Conservation (phyloP, 2,329 filamentous ascomycete genomes). For the Ophiostoma fasciatum region DNA sequence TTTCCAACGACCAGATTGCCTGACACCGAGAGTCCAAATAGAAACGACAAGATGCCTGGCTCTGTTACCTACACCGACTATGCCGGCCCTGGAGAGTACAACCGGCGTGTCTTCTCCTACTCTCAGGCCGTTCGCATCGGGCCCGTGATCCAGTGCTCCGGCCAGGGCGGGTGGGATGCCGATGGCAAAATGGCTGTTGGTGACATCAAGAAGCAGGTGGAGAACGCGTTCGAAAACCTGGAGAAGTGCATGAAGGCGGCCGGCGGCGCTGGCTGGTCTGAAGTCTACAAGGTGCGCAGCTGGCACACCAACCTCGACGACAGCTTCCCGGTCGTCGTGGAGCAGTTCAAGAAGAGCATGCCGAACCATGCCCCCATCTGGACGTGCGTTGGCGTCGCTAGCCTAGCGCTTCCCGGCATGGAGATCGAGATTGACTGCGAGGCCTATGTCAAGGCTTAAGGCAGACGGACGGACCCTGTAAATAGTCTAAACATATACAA, state of each 20-base stretch:
- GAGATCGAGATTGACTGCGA: constrained; percentile 38
- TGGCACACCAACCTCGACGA: constrained; percentile 23
- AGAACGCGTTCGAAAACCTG: constrained; percentile 37
- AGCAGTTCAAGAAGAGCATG: constrained; percentile 34
- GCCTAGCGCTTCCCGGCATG: constrained; percentile 35
- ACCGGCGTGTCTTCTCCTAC: constrained; percentile 21
- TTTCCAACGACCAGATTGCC: too few species aligned
- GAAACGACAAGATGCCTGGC: too few species aligned
- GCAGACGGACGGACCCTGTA: too few species aligned
- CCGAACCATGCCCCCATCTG: constrained; percentile 37
- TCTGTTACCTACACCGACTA: constrained; percentile 29
- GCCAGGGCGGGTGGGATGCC: constrained; percentile 22
- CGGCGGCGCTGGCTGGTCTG: constrained; percentile 22
- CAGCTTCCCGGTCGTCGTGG: constrained; percentile 25
- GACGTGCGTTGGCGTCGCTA: constrained; percentile 36
- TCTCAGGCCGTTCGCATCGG: constrained; percentile 33
- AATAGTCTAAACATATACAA: too few species aligned
- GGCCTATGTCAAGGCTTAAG: not conserved
- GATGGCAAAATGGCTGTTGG: constrained; percentile 11
- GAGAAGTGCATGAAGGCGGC: constrained; percentile 30
- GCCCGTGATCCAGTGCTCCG: constrained; percentile 30
- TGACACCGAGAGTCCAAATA: too few species aligned
- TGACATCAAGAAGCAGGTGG: constrained; percentile 20
- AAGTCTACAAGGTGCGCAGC: constrained; percentile 23
- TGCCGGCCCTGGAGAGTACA: constrained; percentile 18